These are phyloP conservation scores for Metschnikowia anglica DNA, from an alignment of 805 yeast genomes.

Conservation along the genomic window DNA sequence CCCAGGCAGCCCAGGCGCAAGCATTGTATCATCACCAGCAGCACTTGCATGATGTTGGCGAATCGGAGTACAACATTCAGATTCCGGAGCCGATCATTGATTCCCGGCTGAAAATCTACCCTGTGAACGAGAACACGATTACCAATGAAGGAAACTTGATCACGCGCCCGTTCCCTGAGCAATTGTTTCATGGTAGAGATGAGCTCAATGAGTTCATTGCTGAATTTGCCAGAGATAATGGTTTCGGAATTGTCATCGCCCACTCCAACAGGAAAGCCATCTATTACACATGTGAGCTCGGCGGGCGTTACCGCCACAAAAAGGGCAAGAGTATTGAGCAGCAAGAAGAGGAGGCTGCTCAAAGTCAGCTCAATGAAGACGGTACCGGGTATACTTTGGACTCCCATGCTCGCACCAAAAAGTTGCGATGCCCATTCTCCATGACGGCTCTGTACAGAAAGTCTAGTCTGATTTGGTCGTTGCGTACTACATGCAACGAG, in stretches of 20 bases:
- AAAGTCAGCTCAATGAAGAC: conserved; percentile 25
- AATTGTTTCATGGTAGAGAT: conserved; percentile 48
- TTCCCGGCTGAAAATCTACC: conserved; percentile 43
- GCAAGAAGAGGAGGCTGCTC: conserved; percentile 23
- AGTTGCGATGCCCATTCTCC: conserved; percentile 56
- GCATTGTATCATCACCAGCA: conserved; percentile 23
- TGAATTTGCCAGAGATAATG: conserved; percentile 56
- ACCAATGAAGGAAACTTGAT: conserved; percentile 50
- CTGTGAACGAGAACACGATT: conserved; percentile 45
- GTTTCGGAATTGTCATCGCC: conserved; percentile 59
- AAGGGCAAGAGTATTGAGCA: conserved; percentile 30
- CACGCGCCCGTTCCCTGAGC: conserved; percentile 55
- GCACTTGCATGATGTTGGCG: conserved; percentile 25
- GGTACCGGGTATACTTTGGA: conserved; percentile 39
- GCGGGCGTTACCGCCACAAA: conserved; percentile 56
- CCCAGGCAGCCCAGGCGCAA: conserved; percentile 19
- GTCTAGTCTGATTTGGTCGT: conserved; percentile 49
- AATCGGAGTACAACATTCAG: conserved; percentile 44
- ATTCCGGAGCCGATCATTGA: conserved; percentile 47
- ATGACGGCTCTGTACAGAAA: conserved; percentile 57
- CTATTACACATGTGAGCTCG: conserved; percentile 58
- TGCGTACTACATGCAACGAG: conserved; percentile 53
- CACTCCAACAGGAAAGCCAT: conserved; percentile 59
- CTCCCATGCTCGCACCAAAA: conserved; percentile 47
- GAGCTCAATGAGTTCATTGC: conserved; percentile 53